These are phyloP conservation scores for Rhodotorula toruloides DNA, from an alignment of 768 basidiomycete genomes.

Conservation along the genomic window DNA sequence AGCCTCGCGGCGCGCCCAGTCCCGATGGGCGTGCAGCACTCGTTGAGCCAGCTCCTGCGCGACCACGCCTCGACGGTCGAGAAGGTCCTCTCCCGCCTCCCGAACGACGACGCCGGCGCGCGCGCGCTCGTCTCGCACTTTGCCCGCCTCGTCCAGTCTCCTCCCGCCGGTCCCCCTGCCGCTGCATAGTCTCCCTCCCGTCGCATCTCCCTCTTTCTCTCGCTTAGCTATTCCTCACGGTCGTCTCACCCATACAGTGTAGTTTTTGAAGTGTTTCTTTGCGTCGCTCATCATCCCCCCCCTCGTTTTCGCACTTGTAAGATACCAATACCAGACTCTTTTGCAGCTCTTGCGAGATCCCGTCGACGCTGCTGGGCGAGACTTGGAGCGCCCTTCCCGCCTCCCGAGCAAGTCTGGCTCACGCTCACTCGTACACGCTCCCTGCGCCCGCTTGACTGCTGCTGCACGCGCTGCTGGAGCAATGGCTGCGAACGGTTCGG, in stretches of 20 bases:
- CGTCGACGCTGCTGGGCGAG: no score
- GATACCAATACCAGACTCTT: no score
- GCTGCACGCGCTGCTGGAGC: no score
- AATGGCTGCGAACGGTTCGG: no score
- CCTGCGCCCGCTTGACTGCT: no score
- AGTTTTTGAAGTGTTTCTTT: no score
- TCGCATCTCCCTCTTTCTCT: not conserved
- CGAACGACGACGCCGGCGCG: conserved; percentile 3
- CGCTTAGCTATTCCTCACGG: not conserved
- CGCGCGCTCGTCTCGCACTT: not conserved
- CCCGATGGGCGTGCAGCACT: conserved; percentile 49
- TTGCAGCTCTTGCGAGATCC: no score
- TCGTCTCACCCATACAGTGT: not conserved
- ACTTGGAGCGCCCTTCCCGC: no score
- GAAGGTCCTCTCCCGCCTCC: conserved; percentile 8
- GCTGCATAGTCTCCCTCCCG: no score
- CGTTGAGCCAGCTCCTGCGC: conserved; percentile 25
- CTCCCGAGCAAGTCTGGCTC: no score
- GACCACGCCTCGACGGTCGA: conserved; percentile 9
- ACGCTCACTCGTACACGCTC: no score
- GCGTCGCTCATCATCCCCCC: no score
- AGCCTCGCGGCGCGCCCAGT: conserved; percentile 92
- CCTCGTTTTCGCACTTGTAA: not conserved
- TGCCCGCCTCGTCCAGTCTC: not conserved
- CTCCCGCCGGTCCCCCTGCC: not conserved